Conservation (phyloP, 1,284 basidiomycete genomes). For the Rhodotorula sp. region DNA sequence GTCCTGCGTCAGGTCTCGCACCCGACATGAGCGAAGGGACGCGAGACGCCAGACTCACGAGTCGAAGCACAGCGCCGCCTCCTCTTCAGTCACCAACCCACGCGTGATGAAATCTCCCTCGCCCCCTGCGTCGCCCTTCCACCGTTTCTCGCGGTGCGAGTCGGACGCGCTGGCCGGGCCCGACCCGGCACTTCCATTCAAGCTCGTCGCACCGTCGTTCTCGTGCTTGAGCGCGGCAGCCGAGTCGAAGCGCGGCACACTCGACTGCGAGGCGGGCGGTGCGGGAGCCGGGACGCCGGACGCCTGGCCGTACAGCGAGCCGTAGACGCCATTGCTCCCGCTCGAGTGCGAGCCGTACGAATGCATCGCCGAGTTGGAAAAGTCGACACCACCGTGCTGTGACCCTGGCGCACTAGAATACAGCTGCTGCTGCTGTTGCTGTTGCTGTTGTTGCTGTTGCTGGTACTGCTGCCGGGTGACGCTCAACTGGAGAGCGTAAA, state of each 20-base stretch:
- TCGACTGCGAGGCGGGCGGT: background rate
- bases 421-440: background rate
- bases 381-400: background rate
- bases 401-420: background rate
- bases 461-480: constrained; percentile 4
- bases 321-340: background rate
- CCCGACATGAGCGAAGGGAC: background rate
- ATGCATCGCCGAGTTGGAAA: background rate
- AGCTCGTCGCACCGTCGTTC: background rate
- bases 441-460: constrained; percentile 5
- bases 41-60: constrained; percentile 14
- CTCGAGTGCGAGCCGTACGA: background rate
- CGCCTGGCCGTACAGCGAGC: background rate
- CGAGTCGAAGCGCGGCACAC: background rate
- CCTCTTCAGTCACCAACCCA: constrained; percentile 32
- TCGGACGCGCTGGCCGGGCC: background rate
- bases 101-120: constrained; percentile 33
- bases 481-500: constrained; percentile 30
- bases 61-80: constrained; percentile 37
- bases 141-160: constrained; percentile 26
- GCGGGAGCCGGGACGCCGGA: background rate
- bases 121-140: constrained; percentile 22
- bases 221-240: constrained; percentile 19
- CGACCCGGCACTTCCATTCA: background rate
- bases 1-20: background rate